phyloP scores from a whole-genome alignment of 176 grass and related monocot species.

The Oryza longistaminata region DNA sequence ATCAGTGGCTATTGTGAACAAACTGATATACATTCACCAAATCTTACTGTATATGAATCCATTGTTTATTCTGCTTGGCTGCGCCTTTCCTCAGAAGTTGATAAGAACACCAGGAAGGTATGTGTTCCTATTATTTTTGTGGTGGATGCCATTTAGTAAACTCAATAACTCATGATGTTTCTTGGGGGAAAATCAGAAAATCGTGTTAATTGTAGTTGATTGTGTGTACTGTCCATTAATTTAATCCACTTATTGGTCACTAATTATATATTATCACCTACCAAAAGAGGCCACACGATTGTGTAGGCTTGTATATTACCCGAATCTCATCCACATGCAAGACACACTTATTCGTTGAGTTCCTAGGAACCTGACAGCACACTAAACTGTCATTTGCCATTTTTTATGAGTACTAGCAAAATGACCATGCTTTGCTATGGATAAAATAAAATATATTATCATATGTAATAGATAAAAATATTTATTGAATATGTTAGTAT shows the following conservation, averaged over 20 bases:
- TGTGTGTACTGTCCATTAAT: neutral
- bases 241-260: neutral
- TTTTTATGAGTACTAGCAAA: neutral
- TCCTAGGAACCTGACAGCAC: neutral
- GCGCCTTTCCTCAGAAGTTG: conserved; percentile 59
- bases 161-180: conserved; percentile 5
- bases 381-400: neutral
- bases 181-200: neutral
- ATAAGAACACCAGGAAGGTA: conserved; percentile 50
- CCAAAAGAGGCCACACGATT: neutral
- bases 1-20: conserved; percentile 79
- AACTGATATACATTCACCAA: conserved; percentile 79
- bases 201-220: neutral
- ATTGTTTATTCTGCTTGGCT: conserved; percentile 72
- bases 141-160: neutral
- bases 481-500: too few species aligned
- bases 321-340: neutral
- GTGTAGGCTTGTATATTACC: neutral
- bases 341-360: neutral
- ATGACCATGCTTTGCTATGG: too few species aligned
- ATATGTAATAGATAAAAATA: too few species aligned
- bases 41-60: conserved; percentile 63
- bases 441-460: too few species aligned
- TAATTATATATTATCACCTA: neutral
- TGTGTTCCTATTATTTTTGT: neutral